These are phyloP conservation scores for Penicillium sp. DNA, from an alignment of 2,329 filamentous ascomycete species.

Conservation along the genomic window DNA sequence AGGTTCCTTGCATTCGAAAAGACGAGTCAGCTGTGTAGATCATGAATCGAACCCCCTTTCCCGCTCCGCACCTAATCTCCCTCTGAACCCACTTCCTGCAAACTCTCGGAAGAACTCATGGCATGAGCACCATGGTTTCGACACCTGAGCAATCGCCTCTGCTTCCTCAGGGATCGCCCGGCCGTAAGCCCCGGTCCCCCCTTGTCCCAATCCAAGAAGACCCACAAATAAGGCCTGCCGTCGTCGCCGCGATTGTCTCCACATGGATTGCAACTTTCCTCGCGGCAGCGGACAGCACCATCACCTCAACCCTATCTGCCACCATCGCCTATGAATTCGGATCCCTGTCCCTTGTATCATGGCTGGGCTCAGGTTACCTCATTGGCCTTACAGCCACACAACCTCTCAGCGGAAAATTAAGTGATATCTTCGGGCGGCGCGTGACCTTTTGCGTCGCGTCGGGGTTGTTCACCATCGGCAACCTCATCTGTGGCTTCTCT, in stretches of 20 bases:
- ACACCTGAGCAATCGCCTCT: not conserved
- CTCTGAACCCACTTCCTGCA: not conserved
- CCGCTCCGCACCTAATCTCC: not conserved
- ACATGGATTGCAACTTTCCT: constrained; percentile 18
- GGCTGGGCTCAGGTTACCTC: constrained; percentile 16
- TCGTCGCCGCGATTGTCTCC: constrained; percentile 10
- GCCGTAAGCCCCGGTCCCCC: not conserved
- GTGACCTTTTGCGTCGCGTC: constrained; percentile 10
- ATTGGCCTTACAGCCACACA: constrained; percentile 15
- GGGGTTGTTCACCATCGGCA: constrained; percentile 12
- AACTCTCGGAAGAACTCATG: not conserved
- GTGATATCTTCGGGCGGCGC: constrained; percentile 17
- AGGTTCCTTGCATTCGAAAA: not conserved
- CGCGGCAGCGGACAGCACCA: constrained; percentile 16
- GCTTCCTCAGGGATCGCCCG: not conserved
- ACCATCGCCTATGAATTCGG: constrained; percentile 14
- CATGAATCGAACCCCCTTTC: not conserved
- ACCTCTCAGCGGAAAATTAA: constrained; percentile 14
- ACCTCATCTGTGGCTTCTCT: constrained; percentile 11
- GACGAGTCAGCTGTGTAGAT: not conserved
- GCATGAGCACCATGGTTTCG: not conserved
- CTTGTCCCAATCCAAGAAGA: not conserved
- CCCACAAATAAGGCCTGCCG: not conserved
- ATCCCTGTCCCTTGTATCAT: constrained; percentile 14
- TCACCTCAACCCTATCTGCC: constrained; percentile 15